Evolutionary conservation across 345 rosid genomes (phyloP), one percentile per base, ranked within the genome.

Genomic region (Camelina hispida): DNA sequence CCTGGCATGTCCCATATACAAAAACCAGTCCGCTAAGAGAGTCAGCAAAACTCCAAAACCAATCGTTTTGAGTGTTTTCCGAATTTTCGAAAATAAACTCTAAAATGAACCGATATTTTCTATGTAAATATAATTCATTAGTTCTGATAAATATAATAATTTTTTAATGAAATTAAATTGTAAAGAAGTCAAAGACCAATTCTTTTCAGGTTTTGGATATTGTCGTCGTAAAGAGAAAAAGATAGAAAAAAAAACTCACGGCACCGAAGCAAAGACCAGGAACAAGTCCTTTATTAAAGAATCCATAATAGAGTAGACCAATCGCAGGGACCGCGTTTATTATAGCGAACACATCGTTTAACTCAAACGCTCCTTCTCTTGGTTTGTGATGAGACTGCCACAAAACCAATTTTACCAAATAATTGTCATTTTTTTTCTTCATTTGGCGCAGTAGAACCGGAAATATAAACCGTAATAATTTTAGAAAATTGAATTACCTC

Each of bases 261-360:
- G 97, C 99, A 3, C 97, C 97, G 65, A 87, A 92, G 71, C 96
- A 95, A 17, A 95, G 96, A 7, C 96, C 97, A 44, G 97, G 93
- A 28, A 92, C 32, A 15, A 92, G 79, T 66, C 97, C 99, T 75
- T 85, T 80, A 81, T 90, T 91, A 79, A 86, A 86, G 82, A 90
- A 84, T n/a, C 99, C 99, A 53, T 81, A 95, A 4, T 80, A 79
- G 25, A 91, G 80, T 9, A 95, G 88, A 28, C 79, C 87, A 43
- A 95, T 91, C 9, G 99, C 96, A 12, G 99, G 99, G 32, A 79
- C 84, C 2, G 99, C 97, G 78, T 95, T 95, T 44, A 79, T 75
- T 12, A 95, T 87, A 9, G 97, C 97, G 38, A 95, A 90, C 62
- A 90, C 93, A 67, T 95, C 99, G 80, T 95, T 95, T 13, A 91